A percentile compares a stretch with the other conserved stretches of the same genome.
phyloP scores from a whole-genome alignment of 2,329 filamentous ascomycete species.

The Davidsoniella eucalypti region DNA sequence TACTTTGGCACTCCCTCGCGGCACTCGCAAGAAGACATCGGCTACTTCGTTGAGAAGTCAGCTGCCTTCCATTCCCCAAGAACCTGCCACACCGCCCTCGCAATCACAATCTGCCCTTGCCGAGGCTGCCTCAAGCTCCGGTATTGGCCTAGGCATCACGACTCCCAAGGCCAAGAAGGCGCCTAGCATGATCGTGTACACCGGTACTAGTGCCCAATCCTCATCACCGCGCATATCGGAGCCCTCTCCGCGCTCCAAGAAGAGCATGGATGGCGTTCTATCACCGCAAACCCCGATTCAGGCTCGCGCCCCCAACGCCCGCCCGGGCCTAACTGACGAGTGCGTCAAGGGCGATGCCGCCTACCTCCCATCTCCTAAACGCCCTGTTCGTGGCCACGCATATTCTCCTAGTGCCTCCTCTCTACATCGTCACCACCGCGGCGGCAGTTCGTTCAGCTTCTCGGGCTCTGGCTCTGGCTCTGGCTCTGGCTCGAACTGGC shows the following conservation, averaged over 20 bases:
- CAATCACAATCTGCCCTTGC: not conserved
- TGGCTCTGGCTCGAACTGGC: slow-evolving; percentile 22
- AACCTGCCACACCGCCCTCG: slow-evolving; percentile 18
- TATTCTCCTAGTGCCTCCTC: slow-evolving; percentile 3
- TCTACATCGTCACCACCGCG: slow-evolving; percentile 17
- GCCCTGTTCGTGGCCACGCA: slow-evolving; percentile 24
- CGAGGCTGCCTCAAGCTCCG: not conserved
- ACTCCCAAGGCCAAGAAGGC: slow-evolving; percentile 25
- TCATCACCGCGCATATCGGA: slow-evolving; percentile 18
- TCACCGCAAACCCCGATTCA: slow-evolving; percentile 29
- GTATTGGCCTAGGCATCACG: too few relatives aligned
- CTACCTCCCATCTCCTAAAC: slow-evolving; percentile 36
- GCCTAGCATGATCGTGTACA: slow-evolving; percentile 38
- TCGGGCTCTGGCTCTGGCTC: slow-evolving; percentile 26
- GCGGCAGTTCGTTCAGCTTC: slow-evolving; percentile 31
- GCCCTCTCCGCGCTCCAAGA: slow-evolving; percentile 20
- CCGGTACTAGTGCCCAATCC: slow-evolving; percentile 17
- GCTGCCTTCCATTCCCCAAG: slow-evolving; percentile 17
- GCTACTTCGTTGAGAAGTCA: slow-evolving; percentile 9
- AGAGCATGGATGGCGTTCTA: slow-evolving; percentile 28
- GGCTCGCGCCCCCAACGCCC: slow-evolving; percentile 44
- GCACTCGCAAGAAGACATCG: slow-evolving; percentile 11
- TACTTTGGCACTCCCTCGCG: slow-evolving; percentile 1
- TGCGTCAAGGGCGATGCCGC: slow-evolving; percentile 42
- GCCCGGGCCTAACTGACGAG: slow-evolving; percentile 45